These are phyloP conservation scores for Bruguiera sexangula DNA, from an alignment of 345 rosid species.

Conservation along the genomic window DNA sequence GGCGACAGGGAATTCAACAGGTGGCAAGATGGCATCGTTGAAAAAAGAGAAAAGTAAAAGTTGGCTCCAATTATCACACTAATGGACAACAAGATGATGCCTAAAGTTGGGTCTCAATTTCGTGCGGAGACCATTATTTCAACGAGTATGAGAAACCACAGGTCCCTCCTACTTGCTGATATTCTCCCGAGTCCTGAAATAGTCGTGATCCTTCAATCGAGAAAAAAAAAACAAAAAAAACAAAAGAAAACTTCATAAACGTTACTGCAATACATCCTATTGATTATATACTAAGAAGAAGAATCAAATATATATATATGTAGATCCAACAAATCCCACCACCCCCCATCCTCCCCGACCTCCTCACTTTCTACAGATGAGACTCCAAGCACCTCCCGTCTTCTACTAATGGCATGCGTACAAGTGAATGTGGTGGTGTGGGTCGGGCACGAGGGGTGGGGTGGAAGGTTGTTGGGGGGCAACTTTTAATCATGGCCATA, in stretches of 20 bases:
- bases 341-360: background rate
- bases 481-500: constrained; percentile 30
- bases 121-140: too few relatives aligned
- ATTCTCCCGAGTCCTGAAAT: too few relatives aligned
- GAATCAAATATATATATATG: constrained; percentile 4
- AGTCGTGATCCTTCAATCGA: too few relatives aligned
- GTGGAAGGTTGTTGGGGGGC: constrained; percentile 2
- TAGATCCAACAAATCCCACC: background rate
- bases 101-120: too few relatives aligned
- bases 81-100: too few relatives aligned
- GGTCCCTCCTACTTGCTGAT: too few relatives aligned
- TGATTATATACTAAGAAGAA: constrained; percentile 8
- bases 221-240: too few relatives aligned
- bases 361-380: constrained; percentile 22
- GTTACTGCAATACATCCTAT: background rate
- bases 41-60: too few relatives aligned
- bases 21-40: constrained; percentile 20
- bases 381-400: constrained; percentile 36
- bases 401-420: constrained; percentile 38
- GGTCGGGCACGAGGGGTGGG: background rate
- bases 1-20: background rate
- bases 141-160: too few relatives aligned
- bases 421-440: constrained; percentile 26
- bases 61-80: too few relatives aligned
- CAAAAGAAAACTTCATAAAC: too few relatives aligned